A percentile compares a stretch with the other conserved stretches of the same genome.
These are phyloP conservation scores for Fraxinus sp. DNA, from an alignment of 305 asterid genomes.

Conservation along the genomic window DNA sequence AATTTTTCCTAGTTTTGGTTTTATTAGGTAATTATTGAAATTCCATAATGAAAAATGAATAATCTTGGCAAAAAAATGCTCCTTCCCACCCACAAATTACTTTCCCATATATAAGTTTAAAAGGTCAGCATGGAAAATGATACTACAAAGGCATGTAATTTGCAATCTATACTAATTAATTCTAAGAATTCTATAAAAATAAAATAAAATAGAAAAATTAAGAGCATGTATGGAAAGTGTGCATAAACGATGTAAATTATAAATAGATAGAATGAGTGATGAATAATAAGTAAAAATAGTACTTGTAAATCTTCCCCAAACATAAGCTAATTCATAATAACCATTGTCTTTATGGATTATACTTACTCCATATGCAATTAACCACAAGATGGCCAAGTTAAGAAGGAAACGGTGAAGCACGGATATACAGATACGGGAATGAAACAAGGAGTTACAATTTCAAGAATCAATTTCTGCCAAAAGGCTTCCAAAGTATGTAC, in stretches of 20 bases:
- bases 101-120: background rate
- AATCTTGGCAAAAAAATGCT: background rate
- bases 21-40: slow-evolving; percentile 3
- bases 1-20: background rate
- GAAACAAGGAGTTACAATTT: background rate
- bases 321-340: background rate
- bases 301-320: background rate
- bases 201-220: background rate
- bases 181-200: background rate
- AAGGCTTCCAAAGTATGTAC: background rate
- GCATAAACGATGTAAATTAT: no score
- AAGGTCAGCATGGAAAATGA: background rate
- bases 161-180: background rate
- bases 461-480: background rate
- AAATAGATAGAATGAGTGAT: background rate
- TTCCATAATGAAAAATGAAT: background rate
- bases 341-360: background rate
- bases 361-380: background rate
- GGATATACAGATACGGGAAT: background rate
- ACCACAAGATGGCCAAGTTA: background rate
- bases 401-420: background rate
- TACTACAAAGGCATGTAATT: background rate
- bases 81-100: background rate
- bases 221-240: background rate
- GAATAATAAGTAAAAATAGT: background rate